phyloP scores from a whole-genome alignment of 2,329 filamentous ascomycete species.

The Pseudopyricularia cyperi region DNA sequence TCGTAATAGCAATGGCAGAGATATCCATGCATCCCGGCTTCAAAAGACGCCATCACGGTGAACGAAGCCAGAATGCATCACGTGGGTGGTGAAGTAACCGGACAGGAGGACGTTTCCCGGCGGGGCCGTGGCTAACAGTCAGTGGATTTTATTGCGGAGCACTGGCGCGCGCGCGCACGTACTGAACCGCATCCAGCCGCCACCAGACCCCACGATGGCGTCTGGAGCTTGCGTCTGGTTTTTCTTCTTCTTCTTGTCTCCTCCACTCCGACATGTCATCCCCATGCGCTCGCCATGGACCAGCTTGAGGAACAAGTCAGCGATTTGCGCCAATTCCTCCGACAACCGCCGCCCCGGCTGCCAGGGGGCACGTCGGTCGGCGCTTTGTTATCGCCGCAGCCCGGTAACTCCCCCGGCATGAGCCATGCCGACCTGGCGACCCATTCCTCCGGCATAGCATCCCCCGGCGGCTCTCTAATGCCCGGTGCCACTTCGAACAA shows the following conservation, averaged over 20 bases:
- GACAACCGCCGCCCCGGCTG: slow-evolving; percentile 8
- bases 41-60: too few species aligned
- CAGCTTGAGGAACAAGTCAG: slow-evolving; percentile 40
- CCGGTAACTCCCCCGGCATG: neutral
- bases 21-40: too few species aligned
- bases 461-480: neutral
- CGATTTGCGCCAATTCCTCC: slow-evolving; percentile 29
- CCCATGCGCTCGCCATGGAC: slow-evolving; percentile 25
- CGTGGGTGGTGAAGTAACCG: too few species aligned
- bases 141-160: too few species aligned
- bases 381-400: slow-evolving; percentile 12
- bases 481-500: slow-evolving; percentile 9
- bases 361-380: slow-evolving; percentile 5
- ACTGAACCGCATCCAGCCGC: neutral
- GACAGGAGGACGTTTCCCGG: too few species aligned
- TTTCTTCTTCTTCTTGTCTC: neutral
- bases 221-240: neutral
- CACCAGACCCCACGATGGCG: neutral
- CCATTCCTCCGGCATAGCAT: neutral
- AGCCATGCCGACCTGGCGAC: slow-evolving; percentile 1
- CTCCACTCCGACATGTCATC: neutral
- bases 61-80: too few species aligned
- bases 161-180: too few species aligned
- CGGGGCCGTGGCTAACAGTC: too few species aligned
- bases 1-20: too few species aligned